A percentile compares a stretch with the other conserved stretches of the same genome.
Evolutionary conservation across 2,329 filamentous ascomycete species (phyloP).

Genomic region (Sporothrix pallida): DNA sequence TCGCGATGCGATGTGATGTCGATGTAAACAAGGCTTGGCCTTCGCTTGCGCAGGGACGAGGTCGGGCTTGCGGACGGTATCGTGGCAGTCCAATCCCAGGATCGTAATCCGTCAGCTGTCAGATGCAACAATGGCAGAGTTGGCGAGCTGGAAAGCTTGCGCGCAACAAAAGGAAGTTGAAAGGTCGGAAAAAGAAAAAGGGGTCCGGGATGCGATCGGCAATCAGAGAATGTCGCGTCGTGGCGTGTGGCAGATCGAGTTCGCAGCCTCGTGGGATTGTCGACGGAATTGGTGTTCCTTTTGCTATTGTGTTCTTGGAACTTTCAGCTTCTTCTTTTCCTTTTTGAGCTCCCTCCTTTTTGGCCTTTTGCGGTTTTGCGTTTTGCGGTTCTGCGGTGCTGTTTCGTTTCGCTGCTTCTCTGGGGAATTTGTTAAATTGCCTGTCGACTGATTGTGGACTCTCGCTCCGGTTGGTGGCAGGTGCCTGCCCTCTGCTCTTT

Average conservation of each 20-base stretch:
- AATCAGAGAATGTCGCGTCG: neutral
- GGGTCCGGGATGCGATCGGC: neutral
- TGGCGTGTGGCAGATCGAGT: neutral
- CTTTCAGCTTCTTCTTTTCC: no score
- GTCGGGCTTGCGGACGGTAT: no score
- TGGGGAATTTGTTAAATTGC: slow-evolving; percentile 26
- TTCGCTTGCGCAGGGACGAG: no score
- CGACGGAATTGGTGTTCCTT: neutral
- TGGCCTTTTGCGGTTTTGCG: no score
- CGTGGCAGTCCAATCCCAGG: no score
- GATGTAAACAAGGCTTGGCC: neutral
- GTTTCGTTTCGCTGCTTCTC: neutral
- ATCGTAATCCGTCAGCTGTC: neutral
- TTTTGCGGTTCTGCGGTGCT: neutral
- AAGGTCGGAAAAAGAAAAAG: neutral
- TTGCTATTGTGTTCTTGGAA: neutral
- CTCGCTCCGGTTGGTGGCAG: neutral
- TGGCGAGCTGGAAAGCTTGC: neutral
- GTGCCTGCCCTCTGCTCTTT: neutral
- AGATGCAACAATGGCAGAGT: neutral
- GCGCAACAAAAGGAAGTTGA: neutral
- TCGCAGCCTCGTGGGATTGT: slow-evolving; percentile 8
- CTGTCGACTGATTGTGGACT: slow-evolving; percentile 19
- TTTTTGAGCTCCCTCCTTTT: slow-evolving; percentile 7
- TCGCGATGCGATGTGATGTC: neutral